These are phyloP conservation scores for Ambrosia artemisiifolia DNA, from an alignment of 129 eudicot genomes.

Conservation along the genomic window DNA sequence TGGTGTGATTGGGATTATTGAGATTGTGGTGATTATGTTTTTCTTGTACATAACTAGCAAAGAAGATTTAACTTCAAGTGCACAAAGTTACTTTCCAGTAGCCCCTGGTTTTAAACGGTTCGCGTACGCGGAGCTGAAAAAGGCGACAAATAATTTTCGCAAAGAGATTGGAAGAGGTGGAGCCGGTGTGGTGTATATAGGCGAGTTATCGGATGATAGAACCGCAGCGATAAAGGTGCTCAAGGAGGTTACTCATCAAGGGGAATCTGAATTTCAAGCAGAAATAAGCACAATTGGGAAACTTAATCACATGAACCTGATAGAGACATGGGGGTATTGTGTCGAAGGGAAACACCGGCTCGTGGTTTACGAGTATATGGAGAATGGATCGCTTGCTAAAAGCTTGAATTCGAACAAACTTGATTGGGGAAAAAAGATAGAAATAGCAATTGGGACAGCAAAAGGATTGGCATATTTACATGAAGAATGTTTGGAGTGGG, in stretches of 20 bases:
- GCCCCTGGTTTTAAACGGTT: constrained; percentile 43
- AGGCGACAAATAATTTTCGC: constrained; percentile 36
- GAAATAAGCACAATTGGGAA: constrained; percentile 48
- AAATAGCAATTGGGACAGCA: constrained; percentile 52
- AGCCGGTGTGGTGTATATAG: constrained; percentile 43
- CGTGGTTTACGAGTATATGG: constrained; percentile 49
- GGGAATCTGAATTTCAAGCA: constrained; percentile 48
- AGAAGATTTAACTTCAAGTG: not conserved
- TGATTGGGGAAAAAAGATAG: constrained; percentile 38
- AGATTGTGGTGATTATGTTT: constrained; percentile 23
- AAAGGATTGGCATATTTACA: constrained; percentile 64
- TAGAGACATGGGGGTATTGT: constrained; percentile 53
- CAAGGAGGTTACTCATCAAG: constrained; percentile 28
- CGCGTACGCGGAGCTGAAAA: constrained; percentile 43
- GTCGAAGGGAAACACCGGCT: constrained; percentile 42
- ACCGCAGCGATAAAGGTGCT: constrained; percentile 41
- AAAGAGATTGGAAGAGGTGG: constrained; percentile 53
- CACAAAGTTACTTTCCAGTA: constrained; percentile 26
- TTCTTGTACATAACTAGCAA: constrained; percentile 15
- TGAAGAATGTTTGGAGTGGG: constrained; percentile 69
- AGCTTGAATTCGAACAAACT: constrained; percentile 22
- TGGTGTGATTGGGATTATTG: constrained; percentile 33
- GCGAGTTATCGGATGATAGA: constrained; percentile 25
- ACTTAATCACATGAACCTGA: constrained; percentile 50
- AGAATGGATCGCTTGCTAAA: constrained; percentile 34